phyloP scores from a whole-genome alignment of 768 basidiomycete species.

The Daedaleopsis nitida region DNA sequence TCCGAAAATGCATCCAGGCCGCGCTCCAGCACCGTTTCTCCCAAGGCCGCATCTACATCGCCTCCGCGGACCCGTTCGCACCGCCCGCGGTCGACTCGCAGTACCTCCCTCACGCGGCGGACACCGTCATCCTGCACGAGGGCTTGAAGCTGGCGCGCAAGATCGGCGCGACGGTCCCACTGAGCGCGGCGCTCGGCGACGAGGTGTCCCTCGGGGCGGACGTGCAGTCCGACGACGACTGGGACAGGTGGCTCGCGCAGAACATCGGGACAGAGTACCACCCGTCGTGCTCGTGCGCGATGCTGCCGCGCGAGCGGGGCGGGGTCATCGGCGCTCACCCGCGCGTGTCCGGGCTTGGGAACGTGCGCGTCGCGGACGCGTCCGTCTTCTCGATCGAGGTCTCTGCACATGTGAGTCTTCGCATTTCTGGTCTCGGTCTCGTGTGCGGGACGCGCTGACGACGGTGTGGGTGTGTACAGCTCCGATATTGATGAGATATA shows the following conservation, averaged over 20 bases:
- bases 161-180: slow-evolving; percentile 52
- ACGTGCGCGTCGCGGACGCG: slow-evolving; percentile 60
- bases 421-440: no score
- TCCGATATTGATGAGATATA: no score
- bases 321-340: slow-evolving; percentile 60
- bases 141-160: slow-evolving; percentile 62
- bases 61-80: slow-evolving; percentile 59
- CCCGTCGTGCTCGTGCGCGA: slow-evolving; percentile 56
- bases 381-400: slow-evolving; percentile 58
- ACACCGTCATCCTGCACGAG: slow-evolving; percentile 52
- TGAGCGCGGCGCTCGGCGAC: slow-evolving; percentile 43
- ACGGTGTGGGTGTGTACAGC: no score
- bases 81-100: slow-evolving; percentile 64
- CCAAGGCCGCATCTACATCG: slow-evolving; percentile 64
- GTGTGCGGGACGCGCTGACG: no score
- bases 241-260: slow-evolving; percentile 52
- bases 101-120: slow-evolving; percentile 60
- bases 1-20: slow-evolving; percentile 66
- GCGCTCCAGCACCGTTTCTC: slow-evolving; percentile 68
- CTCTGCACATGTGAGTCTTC: slow-evolving; percentile 43
- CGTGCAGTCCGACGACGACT: slow-evolving; percentile 57
- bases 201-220: slow-evolving; percentile 52
- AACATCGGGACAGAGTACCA: slow-evolving; percentile 58
- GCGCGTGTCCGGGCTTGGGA: slow-evolving; percentile 56
- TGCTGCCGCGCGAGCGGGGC: slow-evolving; percentile 52